A percentile compares a stretch with the other conserved stretches of the same genome.
Evolutionary conservation across 2,329 filamentous ascomycete species (phyloP).

Genomic region (Trichoderma semiorbis): DNA sequence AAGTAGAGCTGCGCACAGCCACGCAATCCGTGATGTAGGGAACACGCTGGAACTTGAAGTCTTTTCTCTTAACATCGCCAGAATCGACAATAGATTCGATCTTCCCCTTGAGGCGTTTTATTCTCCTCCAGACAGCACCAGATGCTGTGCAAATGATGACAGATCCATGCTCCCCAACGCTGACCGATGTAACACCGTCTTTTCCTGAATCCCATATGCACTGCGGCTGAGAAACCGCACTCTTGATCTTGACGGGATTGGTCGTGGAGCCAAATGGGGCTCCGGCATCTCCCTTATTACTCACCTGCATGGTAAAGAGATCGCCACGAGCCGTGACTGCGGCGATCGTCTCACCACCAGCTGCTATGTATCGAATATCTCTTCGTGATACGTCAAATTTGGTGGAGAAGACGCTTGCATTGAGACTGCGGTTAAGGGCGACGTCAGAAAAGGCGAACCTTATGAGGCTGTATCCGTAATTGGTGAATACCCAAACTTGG

Average conservation of each 20-base stretch:
- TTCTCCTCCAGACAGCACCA: slow-evolving; percentile 87
- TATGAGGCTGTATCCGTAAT: slow-evolving; percentile 91
- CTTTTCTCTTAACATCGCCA: slow-evolving; percentile 65
- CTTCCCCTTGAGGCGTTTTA: slow-evolving; percentile 78
- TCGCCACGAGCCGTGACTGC: slow-evolving; percentile 82
- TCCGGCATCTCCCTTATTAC: slow-evolving; percentile 60
- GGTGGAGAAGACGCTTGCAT: slow-evolving; percentile 51
- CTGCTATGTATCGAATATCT: slow-evolving; percentile 71
- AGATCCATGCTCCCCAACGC: slow-evolving; percentile 86
- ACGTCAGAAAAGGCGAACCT: slow-evolving; percentile 72
- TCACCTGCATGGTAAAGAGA: slow-evolving; percentile 79
- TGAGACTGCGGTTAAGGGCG: slow-evolving; percentile 67
- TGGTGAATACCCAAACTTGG: slow-evolving; percentile 90
- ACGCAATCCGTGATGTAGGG: slow-evolving; percentile 82
- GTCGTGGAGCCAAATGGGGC: slow-evolving; percentile 72
- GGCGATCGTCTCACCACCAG: slow-evolving; percentile 87
- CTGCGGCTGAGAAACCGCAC: slow-evolving; percentile 72
- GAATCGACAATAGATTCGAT: slow-evolving; percentile 49
- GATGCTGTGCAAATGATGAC: slow-evolving; percentile 92
- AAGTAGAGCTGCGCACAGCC: slow-evolving; percentile 80
- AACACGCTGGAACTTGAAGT: slow-evolving; percentile 93
- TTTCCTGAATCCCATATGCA: slow-evolving; percentile 89
- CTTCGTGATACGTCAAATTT: slow-evolving; percentile 61
- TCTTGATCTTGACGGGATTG: slow-evolving; percentile 85
- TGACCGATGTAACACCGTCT: slow-evolving; percentile 76